These are phyloP conservation scores for Xylaria sp. DNA, from an alignment of 495 filamentous ascomycete species.

Conservation along the genomic window DNA sequence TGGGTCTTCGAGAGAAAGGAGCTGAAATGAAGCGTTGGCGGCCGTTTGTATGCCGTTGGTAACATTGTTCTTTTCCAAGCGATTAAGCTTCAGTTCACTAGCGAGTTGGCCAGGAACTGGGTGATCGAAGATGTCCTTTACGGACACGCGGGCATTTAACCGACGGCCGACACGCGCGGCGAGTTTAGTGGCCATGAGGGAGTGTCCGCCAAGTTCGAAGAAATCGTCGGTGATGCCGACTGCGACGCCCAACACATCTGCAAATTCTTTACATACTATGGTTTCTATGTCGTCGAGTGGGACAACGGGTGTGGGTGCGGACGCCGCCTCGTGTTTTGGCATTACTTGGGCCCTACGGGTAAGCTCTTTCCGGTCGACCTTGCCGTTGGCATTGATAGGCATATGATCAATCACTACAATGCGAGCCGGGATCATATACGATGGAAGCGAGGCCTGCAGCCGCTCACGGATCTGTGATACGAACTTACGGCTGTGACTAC, in stretches of 20 bases:
- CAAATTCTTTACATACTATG: not conserved
- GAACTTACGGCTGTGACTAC: conserved; percentile 4
- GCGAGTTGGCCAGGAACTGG: conserved; percentile 22
- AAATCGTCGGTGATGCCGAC: not conserved
- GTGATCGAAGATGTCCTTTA: conserved; percentile 26
- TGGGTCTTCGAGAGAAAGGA: conserved; percentile 6
- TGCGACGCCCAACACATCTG: not conserved
- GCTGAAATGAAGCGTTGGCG: conserved; percentile 5
- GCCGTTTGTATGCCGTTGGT: not conserved
- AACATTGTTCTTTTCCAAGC: not conserved
- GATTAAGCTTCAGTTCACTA: conserved; percentile 7
- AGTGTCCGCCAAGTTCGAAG: conserved; percentile 2
- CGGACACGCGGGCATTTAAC: conserved; percentile 21
- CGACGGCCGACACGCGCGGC: conserved; percentile 22
- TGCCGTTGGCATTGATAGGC: conserved; percentile 33
- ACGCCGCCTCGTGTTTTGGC: not conserved
- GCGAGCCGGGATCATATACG: conserved; percentile 44
- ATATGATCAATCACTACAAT: conserved; percentile 43
- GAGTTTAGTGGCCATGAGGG: conserved; percentile 27
- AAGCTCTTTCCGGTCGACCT: conserved; percentile 29
- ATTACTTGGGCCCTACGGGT: conserved; percentile 18
- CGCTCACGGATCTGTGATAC: conserved; percentile 24
- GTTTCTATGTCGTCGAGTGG: not conserved
- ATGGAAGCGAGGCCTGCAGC: conserved; percentile 33
- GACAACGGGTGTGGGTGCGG: not conserved